These are phyloP conservation scores for Diplodia mutila DNA, from an alignment of 2,329 filamentous ascomycete species.

Conservation along the genomic window DNA sequence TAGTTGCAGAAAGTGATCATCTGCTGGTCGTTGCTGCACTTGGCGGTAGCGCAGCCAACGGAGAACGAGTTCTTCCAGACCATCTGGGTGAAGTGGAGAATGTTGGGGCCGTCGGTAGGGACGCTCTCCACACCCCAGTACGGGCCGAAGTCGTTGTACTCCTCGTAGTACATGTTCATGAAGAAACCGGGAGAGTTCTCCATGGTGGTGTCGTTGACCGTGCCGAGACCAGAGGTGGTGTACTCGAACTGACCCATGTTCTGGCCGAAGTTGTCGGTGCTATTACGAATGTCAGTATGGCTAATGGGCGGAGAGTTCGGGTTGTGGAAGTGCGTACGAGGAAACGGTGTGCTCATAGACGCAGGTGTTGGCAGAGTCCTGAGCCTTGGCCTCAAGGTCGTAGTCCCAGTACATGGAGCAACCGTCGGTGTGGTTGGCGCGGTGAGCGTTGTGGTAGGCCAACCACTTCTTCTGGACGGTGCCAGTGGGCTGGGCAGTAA, in stretches of 20 bases:
- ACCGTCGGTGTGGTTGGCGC: slow-evolving; percentile 74
- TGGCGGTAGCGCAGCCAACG: slow-evolving; percentile 42
- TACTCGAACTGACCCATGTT: slow-evolving; percentile 81
- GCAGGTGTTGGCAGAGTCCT: slow-evolving; percentile 67
- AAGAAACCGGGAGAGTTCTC: slow-evolving; percentile 55
- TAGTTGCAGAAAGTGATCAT: slow-evolving; percentile 85
- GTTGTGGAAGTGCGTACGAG: not conserved
- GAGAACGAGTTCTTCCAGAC: slow-evolving; percentile 44
- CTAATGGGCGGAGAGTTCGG: not conserved
- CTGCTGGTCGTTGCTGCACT: slow-evolving; percentile 34
- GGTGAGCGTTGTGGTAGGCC: slow-evolving; percentile 84
- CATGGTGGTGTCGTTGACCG: slow-evolving; percentile 61
- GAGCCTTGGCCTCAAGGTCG: slow-evolving; percentile 66
- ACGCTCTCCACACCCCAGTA: not conserved
- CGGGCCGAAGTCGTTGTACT: slow-evolving; percentile 38
- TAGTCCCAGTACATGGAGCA: slow-evolving; percentile 66
- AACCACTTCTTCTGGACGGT: slow-evolving; percentile 48
- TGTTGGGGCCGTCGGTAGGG: slow-evolving; percentile 30
- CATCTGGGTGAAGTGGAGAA: slow-evolving; percentile 44
- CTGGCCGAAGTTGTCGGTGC: slow-evolving; percentile 72
- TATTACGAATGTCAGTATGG: slow-evolving; percentile 38
- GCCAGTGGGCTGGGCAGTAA: slow-evolving; percentile 20
- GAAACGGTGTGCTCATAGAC: slow-evolving; percentile 64
- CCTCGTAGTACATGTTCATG: slow-evolving; percentile 36
- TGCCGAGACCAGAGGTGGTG: slow-evolving; percentile 72